Evolutionary conservation across 306 rosid genomes (phyloP), one percentile per base, ranked within the genome.

Genomic region (Dalbergia oliveri): DNA sequence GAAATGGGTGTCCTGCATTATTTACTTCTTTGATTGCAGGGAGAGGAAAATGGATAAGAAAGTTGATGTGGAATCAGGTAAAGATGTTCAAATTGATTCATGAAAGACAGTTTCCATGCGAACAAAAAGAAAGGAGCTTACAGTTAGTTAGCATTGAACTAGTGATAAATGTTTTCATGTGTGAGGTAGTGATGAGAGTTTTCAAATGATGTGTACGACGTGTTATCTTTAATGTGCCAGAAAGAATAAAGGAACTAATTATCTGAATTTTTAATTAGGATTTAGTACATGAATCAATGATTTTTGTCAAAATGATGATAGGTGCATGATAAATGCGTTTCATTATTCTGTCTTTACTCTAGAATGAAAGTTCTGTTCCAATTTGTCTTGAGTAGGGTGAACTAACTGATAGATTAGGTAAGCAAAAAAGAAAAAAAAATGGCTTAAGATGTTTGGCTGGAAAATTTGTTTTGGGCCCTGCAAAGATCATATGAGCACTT

Each of bases 1-100:
- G 41, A 90, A 89, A 87, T 91, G 94, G 94, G 79, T 89, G 43
- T 82, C 79, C 5, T 87, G 82, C 47, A 65, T 87, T 66, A 75
- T 84, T 53, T 89, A 94, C 84, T 91, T 83, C 82, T 21, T 45
- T 54, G 97, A 88, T 60, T 89, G 90, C 78, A 83, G 88, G 74
- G 82, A 72, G 72, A 26, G 86, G 49, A 67, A 81, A 66, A 7
- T 84, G 59, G 87, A 85, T 82, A 91, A 84, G 91, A 84, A 73
- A 63, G 60, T 41, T 58, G 89, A 77, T 64, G 79, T 21, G 65
- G 90, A 84, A 86, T 44, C 13, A 6, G 76, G 84, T 12, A 58
- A 65, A 56, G 69, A 6, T 62, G 45, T 83, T 78, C 82, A 60
- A 66, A 82, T 85, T 82, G 60, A 57, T 43, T 67, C 81, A 59